Base-by-base conservation (phyloP, 2,329 filamentous ascomycete genomes). In the Ascocoryne sarcoides region DNA sequence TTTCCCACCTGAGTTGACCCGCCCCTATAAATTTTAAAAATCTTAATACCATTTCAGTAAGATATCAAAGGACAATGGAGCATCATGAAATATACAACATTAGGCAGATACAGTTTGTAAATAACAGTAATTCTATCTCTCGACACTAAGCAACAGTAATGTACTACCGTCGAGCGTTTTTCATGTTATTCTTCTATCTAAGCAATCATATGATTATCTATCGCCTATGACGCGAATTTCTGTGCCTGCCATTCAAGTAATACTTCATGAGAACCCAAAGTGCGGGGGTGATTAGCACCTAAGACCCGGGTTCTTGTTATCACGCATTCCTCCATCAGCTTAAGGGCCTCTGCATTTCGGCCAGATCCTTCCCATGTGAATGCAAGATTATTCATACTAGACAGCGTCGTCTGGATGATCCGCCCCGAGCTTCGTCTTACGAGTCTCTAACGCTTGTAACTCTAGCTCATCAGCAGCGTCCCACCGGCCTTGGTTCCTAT, bases 161-260 rank as follows among this genome's bases (percentile, higher is more conserved):
- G 29, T 31, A 20, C 17, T 18, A 15, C 10, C n/a, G 32, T 32
- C 29, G 33, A 23, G n/a, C n/a, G 15, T 39, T 39, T 5, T 15
- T 19, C 30, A 23, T 34, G 15, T 32, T 41, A 4, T n/a, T n/a
- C n/a, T n/a, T n/a, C n/a, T n/a, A n/a, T n/a, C n/a, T n/a, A n/a
- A n/a, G n/a, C n/a, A n/a, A n/a, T n/a, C n/a, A n/a, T n/a, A n/a
- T n/a, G n/a, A n/a, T n/a, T n/a, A n/a, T n/a, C n/a, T n/a, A n/a
- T n/a, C n/a, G n/a, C n/a, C n/a, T n/a, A n/a, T n/a, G n/a, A n/a
- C n/a, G n/a, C n/a, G n/a, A 40, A 40, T 36, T 44, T 23, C 33
- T 42, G 38, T 23, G 39, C 37, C 34, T 41, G 28, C 42, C 34
- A 44, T 29, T 19, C 28, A 37, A 37, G 42, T 33, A 44, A 40